Conservation (phyloP, 495 filamentous ascomycete species). For the Penicillium cosmopolitanum region DNA sequence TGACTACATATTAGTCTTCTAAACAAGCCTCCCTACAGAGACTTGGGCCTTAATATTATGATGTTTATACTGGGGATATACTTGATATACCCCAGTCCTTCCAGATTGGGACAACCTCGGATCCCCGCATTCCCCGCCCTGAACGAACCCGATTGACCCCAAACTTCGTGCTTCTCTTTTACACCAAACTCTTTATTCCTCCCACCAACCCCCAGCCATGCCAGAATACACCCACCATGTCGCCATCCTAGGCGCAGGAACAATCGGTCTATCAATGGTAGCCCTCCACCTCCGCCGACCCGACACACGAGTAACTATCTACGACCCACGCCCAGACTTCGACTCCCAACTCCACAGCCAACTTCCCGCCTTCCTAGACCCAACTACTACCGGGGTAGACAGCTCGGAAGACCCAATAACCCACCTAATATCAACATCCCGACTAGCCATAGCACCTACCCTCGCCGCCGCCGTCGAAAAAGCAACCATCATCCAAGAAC, state of each 20-base stretch:
- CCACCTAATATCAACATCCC: constrained; percentile 29
- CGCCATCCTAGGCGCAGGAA: constrained; percentile 58
- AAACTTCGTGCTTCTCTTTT: neutral
- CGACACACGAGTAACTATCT: constrained; percentile 49
- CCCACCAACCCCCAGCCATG: constrained; percentile 13
- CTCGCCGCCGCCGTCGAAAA: constrained; percentile 46
- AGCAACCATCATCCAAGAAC: constrained; percentile 60
- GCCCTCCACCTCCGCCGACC: constrained; percentile 56
- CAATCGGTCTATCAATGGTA: constrained; percentile 64
- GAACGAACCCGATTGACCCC: neutral
- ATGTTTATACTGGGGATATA: no score
- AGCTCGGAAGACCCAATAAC: constrained; percentile 9
- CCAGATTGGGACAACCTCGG: constrained; percentile 12
- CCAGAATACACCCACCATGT: constrained; percentile 38
- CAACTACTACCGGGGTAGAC: constrained; percentile 12
- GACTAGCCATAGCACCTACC: constrained; percentile 38
- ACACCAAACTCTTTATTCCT: neutral
- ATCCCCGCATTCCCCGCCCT: constrained; percentile 2
- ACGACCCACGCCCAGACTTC: constrained; percentile 57
- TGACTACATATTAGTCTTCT: no score
- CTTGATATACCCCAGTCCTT: no score
- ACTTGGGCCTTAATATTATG: no score
- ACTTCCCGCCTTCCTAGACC: constrained; percentile 39
- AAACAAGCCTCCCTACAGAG: no score
- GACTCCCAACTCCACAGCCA: constrained; percentile 44